These are phyloP conservation scores for Colletotrichum lentis DNA, from an alignment of 2,329 filamentous ascomycete genomes.

Conservation along the genomic window DNA sequence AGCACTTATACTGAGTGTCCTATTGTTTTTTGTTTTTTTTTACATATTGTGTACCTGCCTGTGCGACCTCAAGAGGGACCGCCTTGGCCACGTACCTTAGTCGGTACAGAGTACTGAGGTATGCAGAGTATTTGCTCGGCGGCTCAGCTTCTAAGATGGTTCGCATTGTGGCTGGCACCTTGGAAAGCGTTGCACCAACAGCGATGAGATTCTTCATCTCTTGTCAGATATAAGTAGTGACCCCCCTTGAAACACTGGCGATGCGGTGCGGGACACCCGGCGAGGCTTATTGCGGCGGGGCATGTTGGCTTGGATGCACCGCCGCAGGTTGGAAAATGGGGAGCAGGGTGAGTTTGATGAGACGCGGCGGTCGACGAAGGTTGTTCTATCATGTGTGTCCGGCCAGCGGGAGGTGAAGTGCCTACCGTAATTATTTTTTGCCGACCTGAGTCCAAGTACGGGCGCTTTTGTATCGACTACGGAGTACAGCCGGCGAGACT, in stretches of 20 bases:
- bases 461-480: background rate
- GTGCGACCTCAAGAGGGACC: too few relatives aligned
- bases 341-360: slow-evolving; percentile 31
- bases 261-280: slow-evolving; percentile 1
- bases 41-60: too few relatives aligned
- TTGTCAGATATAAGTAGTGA: background rate
- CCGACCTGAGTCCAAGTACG: background rate
- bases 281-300: slow-evolving; percentile 24
- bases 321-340: slow-evolving; percentile 14
- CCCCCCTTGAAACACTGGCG: background rate
- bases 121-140: background rate
- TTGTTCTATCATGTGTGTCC: background rate
- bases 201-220: background rate
- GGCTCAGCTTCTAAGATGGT: background rate
- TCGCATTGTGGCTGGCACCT: background rate
- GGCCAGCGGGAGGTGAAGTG: background rate
- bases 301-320: background rate
- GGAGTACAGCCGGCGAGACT: background rate
- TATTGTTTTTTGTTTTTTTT: too few relatives aligned
- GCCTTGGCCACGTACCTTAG: too few relatives aligned
- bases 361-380: background rate
- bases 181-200: background rate
- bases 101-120: background rate
- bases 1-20: too few relatives aligned
- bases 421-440: background rate